Evolutionary conservation across 495 filamentous ascomycete genomes (phyloP).

Genomic region (Rostrohypoxylon terebratum): DNA sequence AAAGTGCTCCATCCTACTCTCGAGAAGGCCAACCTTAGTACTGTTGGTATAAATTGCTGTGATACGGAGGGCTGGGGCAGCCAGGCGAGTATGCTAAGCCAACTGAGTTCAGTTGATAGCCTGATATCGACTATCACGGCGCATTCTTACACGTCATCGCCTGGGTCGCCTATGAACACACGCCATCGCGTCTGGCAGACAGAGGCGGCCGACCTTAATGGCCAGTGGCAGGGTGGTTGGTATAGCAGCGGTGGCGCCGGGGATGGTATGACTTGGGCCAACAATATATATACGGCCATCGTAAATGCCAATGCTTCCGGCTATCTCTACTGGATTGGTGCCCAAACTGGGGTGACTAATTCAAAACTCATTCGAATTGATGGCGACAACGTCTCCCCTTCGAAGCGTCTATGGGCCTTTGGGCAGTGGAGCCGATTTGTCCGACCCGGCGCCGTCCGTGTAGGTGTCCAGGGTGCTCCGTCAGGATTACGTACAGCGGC

Average conservation of each 20-base stretch:
- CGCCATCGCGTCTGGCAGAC: constrained; percentile 61
- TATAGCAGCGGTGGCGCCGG: constrained; percentile 55
- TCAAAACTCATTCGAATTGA: constrained; percentile 57
- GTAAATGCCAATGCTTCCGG: constrained; percentile 57
- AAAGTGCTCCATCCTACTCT: constrained; percentile 61
- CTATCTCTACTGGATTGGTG: constrained; percentile 67
- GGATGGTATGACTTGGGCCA: constrained; percentile 66
- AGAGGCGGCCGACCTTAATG: constrained; percentile 63
- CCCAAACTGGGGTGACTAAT: constrained; percentile 55
- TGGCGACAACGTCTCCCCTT: constrained; percentile 48
- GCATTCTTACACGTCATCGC: constrained; percentile 60
- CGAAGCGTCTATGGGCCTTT: constrained; percentile 63
- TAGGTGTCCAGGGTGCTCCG: constrained; percentile 50
- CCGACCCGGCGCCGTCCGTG: constrained; percentile 59
- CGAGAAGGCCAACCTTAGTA: constrained; percentile 51
- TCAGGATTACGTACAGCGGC: constrained; percentile 54
- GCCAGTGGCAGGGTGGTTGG: constrained; percentile 58
- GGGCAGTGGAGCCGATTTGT: constrained; percentile 60
- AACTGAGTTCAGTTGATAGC: constrained; percentile 57
- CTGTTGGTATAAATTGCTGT: constrained; percentile 62
- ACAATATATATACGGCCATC: constrained; percentile 61
- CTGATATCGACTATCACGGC: constrained; percentile 58
- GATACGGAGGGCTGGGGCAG: constrained; percentile 63
- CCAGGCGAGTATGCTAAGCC: constrained; percentile 54
- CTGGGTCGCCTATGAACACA: constrained; percentile 55